Base-by-base conservation (phyloP, 805 yeast species). In the Saturnispora diversa region DNA sequence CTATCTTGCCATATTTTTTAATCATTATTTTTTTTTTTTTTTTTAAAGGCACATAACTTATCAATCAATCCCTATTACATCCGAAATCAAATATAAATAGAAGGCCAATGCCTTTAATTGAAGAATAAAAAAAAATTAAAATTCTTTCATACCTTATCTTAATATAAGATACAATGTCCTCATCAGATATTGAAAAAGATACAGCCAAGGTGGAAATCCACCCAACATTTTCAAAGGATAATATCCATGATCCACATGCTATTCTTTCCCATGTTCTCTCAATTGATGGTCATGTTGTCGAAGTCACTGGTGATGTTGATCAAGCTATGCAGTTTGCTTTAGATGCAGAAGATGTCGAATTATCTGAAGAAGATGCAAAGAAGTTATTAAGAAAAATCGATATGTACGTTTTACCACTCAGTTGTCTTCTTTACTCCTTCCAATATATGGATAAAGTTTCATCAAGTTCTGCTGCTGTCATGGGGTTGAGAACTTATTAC, bases 381-480 rank as follows among this genome's bases (percentile, higher is more conserved):
- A 45, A 40, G 21, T 25, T 47, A 15, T 22, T 45, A 2, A 49
- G 63, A 37, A 65, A 62, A 45, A 45, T 66, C 16, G 70, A 67
- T 49, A 40, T 36, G 39, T 50, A 58, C 35, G 43, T 66, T 43
- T 44, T 66, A 44, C 65, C 63, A 23, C 38, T 61, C 8, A 41
- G 60, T n/a, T 48, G 53, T 39, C 28, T 48, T 6, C 45, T 59
- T n/a, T 56, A 55, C 43, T 54, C 60, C 39, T 42, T 50, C 12
- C 60, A 57, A 42, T 43, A 55, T 4, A 46, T 69, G 55, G 75
- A 70, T 50, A 71, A 71, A 45, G 55, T 60, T 15, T 59, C 70
- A 10, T 56, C 62, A 19, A 55, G 68, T 11, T 67, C 64, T 47
- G 75, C 75, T 4, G 66, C 74, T 5, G 59, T 72, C 34, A 61